Base-by-base conservation (phyloP, 2,329 filamentous ascomycete species). In the Fusarium coicis region DNA sequence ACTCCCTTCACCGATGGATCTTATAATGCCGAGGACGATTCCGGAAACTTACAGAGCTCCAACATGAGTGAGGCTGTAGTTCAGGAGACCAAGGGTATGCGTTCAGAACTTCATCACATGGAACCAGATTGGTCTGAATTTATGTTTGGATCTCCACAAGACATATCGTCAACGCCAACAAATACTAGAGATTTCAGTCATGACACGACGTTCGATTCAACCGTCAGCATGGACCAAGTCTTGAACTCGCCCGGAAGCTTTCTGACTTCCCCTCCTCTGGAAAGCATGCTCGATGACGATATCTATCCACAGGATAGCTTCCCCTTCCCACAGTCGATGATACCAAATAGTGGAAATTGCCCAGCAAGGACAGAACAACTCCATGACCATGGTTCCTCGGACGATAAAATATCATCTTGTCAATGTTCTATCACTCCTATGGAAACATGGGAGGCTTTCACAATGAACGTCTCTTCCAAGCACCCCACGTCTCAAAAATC, bases 321-420 rank as follows among this genome's bases (percentile, higher is more conserved):
- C 36, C 19, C 26, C 2, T 54, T 54, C 10, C 23, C 23, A 3
- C 19, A 54, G 5, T 40, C 23, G 0, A 14, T 2, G 3, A 12
- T 36, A 37, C 5, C 30, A 37, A 21, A 3, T 1, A 21, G 10
- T 21, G 18, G 12, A 28, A 21, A 0, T 28, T 28, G 34, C 15
- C 21, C 19, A n/a, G 1, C 23, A 30, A 30, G 5, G 10, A n/a
- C 15, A 40, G 26, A 9, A 12, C 15, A 28, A 7, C 23, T 40
- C 6, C 34, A 18, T 1, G 34, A 5, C 1, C 19, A n/a, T 16
- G 19, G 3, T 21, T 0, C 19, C 8, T 14, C 19, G 1, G 19
- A 26, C 26, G 19, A 28, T 14, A 28, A 10, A 4, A 54, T 7
- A 18, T 18, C 36, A 30, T 14, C 15, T 14, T 54, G 50, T 4